Evolutionary conservation across 352 stramenopile genomes (phyloP).

Genomic region (Pilasporangium apinafurcum): DNA sequence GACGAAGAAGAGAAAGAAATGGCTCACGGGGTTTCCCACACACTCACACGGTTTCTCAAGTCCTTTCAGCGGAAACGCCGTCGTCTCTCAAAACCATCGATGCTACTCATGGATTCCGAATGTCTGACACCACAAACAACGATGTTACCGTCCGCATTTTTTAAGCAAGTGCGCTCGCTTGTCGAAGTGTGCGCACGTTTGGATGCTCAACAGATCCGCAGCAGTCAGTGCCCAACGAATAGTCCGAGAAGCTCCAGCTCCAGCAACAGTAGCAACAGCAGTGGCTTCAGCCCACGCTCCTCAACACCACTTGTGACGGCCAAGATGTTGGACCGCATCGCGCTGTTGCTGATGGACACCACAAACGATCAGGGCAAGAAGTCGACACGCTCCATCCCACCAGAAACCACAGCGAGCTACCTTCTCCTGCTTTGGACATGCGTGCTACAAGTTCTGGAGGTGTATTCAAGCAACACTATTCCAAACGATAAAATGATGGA

Average conservation of each 20-base stretch:
- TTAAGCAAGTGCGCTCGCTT: constrained; percentile 23
- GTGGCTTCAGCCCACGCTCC: neutral
- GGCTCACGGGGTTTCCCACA: constrained; percentile 28
- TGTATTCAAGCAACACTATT: constrained; percentile 5
- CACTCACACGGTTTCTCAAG: constrained; percentile 26
- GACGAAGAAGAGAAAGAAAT: constrained; percentile 4
- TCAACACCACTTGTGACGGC: constrained; percentile 9
- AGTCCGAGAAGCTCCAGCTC: constrained; percentile 10
- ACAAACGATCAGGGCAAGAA: neutral
- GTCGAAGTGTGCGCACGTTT: neutral
- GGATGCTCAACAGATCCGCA: constrained; percentile 4
- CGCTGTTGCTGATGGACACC: constrained; percentile 15
- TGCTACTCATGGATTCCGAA: constrained; percentile 7
- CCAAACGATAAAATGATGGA: constrained; percentile 7
- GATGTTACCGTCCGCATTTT: constrained; percentile 25
- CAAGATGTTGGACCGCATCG: constrained; percentile 28
- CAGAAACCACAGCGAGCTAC: constrained; percentile 27
- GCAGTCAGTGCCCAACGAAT: constrained; percentile 16
- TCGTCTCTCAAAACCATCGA: constrained; percentile 10
- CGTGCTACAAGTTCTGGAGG: constrained; percentile 39
- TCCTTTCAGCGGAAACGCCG: constrained; percentile 27
- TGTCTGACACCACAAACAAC: neutral
- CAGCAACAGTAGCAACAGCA: constrained; percentile 6
- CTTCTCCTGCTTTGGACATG: constrained; percentile 58
- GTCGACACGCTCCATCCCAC: constrained; percentile 13